Conservation (phyloP, 331 rosid species). For the Arachis monticola region DNA sequence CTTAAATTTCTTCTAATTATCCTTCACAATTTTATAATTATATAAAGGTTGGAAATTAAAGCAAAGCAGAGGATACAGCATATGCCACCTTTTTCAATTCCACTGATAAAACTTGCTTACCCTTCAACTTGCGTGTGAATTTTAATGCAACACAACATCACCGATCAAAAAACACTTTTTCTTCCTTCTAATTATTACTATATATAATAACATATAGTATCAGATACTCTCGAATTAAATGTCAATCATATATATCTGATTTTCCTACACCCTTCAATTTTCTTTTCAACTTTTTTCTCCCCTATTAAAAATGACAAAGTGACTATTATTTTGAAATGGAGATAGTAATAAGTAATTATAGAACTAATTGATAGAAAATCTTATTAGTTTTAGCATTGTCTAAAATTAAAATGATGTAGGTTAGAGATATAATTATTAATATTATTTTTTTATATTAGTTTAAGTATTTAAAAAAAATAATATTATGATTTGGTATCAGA, state of each 20-base stretch:
- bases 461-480: no score
- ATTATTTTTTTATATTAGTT: no score
- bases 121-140: background rate
- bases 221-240: background rate
- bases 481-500: no score
- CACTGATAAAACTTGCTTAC: background rate
- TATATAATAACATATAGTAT: background rate
- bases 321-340: background rate
- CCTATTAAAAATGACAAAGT: no score
- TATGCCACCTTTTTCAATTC: background rate
- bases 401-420: no score
- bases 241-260: background rate
- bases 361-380: no score
- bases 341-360: background rate
- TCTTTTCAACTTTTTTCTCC: background rate
- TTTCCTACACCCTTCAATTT: background rate
- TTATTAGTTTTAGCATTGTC: no score
- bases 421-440: no score
- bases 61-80: background rate
- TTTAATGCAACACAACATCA: background rate
- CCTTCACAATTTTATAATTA: background rate
- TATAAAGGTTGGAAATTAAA: background rate
- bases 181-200: background rate
- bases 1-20: no score
- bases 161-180: background rate